phyloP scores from a whole-genome alignment of 495 filamentous ascomycete genomes.

The Podospora didyma region DNA sequence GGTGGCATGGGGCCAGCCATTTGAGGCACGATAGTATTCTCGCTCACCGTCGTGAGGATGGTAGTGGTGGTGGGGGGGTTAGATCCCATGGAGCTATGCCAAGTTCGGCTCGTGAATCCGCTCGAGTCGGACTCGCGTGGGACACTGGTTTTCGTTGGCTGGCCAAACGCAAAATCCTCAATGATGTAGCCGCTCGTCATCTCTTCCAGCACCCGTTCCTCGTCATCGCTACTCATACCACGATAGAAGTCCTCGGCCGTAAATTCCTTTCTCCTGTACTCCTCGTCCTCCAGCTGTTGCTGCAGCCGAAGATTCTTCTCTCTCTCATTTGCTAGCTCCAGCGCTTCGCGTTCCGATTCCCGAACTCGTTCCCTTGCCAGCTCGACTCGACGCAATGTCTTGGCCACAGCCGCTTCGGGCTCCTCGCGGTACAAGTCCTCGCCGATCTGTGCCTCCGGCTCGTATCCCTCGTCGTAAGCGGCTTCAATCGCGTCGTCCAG shows the following conservation, averaged over 20 bases:
- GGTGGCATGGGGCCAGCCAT: conserved; percentile 33
- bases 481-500: conserved; percentile 94
- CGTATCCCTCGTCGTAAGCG: conserved; percentile 89
- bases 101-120: conserved; percentile 75
- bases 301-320: conserved; percentile 40
- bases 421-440: conserved; percentile 35
- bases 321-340: conserved; percentile 56
- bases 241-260: conserved; percentile 44
- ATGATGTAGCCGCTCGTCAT: conserved; percentile 85
- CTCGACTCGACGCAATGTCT: conserved; percentile 66
- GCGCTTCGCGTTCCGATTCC: conserved; percentile 73
- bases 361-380: conserved; percentile 73
- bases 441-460: conserved; percentile 57
- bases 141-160: conserved; percentile 67
- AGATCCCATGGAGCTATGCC: conserved; percentile 81
- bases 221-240: conserved; percentile 78
- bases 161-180: conserved; percentile 80
- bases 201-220: conserved; percentile 87
- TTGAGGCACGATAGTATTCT: conserved; percentile 41
- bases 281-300: conserved; percentile 31
- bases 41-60: conserved; percentile 71
- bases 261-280: conserved; percentile 30
- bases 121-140: conserved; percentile 89
- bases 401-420: conserved; percentile 46
- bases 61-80: conserved; percentile 71